Evolutionary conservation across 352 stramenopile species (phyloP).

Genomic region (Phytophthora syringae): DNA sequence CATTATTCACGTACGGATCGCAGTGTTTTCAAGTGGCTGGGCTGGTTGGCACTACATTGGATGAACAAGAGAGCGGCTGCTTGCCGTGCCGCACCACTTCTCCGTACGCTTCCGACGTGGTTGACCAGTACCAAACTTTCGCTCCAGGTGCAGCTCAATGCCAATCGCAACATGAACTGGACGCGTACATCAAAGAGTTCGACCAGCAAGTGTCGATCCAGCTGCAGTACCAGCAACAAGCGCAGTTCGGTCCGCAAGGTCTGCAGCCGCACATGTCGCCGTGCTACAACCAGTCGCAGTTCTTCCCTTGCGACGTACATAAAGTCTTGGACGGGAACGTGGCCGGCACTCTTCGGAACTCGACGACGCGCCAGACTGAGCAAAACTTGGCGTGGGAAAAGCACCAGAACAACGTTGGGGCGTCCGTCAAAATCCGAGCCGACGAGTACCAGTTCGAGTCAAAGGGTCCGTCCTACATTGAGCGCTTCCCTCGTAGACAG

Average conservation of each 20-base stretch:
- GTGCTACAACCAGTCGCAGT: slow-evolving; percentile 85
- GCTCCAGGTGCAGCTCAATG: slow-evolving; percentile 46
- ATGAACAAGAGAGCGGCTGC: slow-evolving; percentile 48
- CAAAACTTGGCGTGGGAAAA: slow-evolving; percentile 72
- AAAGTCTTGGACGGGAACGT: slow-evolving; percentile 74
- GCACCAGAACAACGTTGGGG: slow-evolving; percentile 61
- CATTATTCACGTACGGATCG: slow-evolving; percentile 74
- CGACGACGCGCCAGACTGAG: slow-evolving; percentile 34
- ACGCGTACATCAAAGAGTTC: slow-evolving; percentile 84
- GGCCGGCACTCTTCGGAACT: slow-evolving; percentile 51
- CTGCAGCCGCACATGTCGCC: slow-evolving; percentile 80
- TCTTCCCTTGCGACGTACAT: slow-evolving; percentile 82
- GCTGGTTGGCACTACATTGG: slow-evolving; percentile 7
- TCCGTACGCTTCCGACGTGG: slow-evolving; percentile 50
- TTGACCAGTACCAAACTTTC: slow-evolving; percentile 54
- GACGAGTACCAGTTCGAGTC: slow-evolving; percentile 51
- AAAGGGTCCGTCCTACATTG: slow-evolving; percentile 60
- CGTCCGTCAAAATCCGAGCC: slow-evolving; percentile 72
- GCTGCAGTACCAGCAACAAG: slow-evolving; percentile 78
- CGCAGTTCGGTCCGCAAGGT: slow-evolving; percentile 58
- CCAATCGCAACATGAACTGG: slow-evolving; percentile 67
- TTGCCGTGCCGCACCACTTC: slow-evolving; percentile 67
- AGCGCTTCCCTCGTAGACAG: slow-evolving; percentile 66
- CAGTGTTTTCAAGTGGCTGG: slow-evolving; percentile 67
- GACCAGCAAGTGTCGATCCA: slow-evolving; percentile 84